Percentiles rank a stretch among this genome's conserved stretches.
These are phyloP conservation scores for Haplosporangium sp. DNA, from an alignment of 371 early-diverging fungal genomes.

Conservation along the genomic window DNA sequence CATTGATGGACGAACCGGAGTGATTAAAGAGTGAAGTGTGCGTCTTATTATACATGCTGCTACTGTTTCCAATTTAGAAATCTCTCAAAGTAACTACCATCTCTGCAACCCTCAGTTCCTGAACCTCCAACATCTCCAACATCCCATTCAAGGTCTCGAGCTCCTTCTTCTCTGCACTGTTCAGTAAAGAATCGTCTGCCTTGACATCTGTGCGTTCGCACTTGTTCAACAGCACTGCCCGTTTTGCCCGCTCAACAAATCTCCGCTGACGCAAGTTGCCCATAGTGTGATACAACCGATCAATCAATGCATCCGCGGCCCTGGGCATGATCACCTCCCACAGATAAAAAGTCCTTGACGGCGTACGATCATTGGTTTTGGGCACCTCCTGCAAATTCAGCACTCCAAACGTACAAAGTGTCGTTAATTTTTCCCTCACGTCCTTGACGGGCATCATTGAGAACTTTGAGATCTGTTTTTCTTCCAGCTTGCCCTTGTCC, in stretches of 20 bases:
- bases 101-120: constrained; percentile 72
- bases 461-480: constrained; percentile 80
- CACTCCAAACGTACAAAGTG: constrained; percentile 74
- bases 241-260: constrained; percentile 65
- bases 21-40: too few species aligned
- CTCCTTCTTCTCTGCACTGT: constrained; percentile 68
- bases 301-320: constrained; percentile 69
- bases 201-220: constrained; percentile 80
- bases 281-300: constrained; percentile 73
- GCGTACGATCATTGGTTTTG: constrained; percentile 86
- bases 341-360: constrained; percentile 85
- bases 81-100: constrained; percentile 79
- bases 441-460: constrained; percentile 83
- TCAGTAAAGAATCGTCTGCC: constrained; percentile 67
- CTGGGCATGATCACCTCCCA: constrained; percentile 80
- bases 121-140: constrained; percentile 67
- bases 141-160: constrained; percentile 63
- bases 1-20: neutral
- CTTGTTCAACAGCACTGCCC: constrained; percentile 78
- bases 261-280: constrained; percentile 78
- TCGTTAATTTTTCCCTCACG: constrained; percentile 76
- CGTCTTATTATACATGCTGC: too few species aligned
- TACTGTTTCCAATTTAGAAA: too few species aligned
- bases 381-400: constrained; percentile 92
- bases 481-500: constrained; percentile 86